A percentile compares a stretch with the other conserved stretches of the same genome.
Conservation (phyloP, 1,139 yeast species). For the Geotrichum cucujoidarum region DNA sequence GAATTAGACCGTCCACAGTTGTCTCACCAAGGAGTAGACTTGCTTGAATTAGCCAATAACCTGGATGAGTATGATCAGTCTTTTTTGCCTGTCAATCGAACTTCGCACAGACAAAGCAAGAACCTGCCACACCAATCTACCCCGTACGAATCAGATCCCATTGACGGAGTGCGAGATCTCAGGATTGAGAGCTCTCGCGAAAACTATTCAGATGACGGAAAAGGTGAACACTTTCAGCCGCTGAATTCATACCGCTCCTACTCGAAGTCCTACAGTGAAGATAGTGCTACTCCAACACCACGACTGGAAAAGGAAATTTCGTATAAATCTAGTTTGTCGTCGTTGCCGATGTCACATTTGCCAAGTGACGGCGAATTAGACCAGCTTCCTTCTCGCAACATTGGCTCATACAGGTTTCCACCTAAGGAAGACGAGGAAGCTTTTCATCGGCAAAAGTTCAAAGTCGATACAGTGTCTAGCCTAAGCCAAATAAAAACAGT, state of each 20-base stretch:
- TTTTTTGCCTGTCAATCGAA: not conserved
- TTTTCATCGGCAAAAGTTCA: not conserved
- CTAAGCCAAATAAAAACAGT: conserved; percentile 13
- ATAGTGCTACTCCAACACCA: conserved; percentile 7
- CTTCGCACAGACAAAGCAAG: not conserved
- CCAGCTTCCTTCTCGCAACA: not conserved
- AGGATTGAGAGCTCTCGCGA: not conserved
- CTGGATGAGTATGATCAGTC: too few relatives aligned
- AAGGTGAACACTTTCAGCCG: not conserved
- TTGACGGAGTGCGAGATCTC: not conserved
- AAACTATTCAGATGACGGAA: not conserved
- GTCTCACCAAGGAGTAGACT: conserved; percentile 8
- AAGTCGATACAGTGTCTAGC: conserved; percentile 10
- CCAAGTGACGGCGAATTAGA: not conserved
- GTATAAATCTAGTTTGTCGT: conserved; percentile 7
- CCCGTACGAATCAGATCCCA: conserved; percentile 7
- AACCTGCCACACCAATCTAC: conserved; percentile 8
- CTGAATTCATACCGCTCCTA: not conserved
- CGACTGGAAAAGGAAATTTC: conserved; percentile 7
- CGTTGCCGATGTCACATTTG: conserved; percentile 5
- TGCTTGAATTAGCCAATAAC: conserved; percentile 2
- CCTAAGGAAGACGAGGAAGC: not conserved
- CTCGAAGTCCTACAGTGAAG: conserved; percentile 1
- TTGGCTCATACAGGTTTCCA: conserved; percentile 2
- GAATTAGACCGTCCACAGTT: conserved; percentile 8